Evolutionary conservation across 129 eudicot genomes (phyloP).

Genomic region (Centella asiatica): DNA sequence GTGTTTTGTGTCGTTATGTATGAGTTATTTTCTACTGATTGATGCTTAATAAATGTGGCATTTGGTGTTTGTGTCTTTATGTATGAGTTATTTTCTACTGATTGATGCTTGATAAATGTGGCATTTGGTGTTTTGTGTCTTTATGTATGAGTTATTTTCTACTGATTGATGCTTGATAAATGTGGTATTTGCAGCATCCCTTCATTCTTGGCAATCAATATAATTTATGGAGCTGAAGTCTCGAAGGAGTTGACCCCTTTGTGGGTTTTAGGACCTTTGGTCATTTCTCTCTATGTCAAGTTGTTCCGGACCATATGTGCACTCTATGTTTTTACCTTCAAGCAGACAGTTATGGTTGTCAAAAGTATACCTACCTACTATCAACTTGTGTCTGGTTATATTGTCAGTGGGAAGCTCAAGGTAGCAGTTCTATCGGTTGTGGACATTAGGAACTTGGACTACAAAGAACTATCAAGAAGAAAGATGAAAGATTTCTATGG

Average conservation of each 20-base stretch:
- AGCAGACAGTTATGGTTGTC: constrained; percentile 40
- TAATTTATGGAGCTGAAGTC: constrained; percentile 63
- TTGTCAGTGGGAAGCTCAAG: constrained; percentile 37
- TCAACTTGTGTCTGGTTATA: constrained; percentile 19
- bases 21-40: background rate
- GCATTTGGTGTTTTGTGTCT: no score
- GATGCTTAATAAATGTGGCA: background rate
- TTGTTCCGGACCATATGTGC: constrained; percentile 42
- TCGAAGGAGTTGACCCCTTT: constrained; percentile 75
- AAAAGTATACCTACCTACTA: constrained; percentile 41
- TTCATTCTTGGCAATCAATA: constrained; percentile 50
- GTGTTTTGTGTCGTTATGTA: no score
- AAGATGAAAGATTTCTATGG: constrained; percentile 21
- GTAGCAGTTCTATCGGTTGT: constrained; percentile 27
- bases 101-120: background rate
- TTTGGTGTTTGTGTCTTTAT: constrained; percentile 6
- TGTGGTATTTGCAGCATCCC: constrained; percentile 59
- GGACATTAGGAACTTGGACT: constrained; percentile 39
- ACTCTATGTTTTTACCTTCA: constrained; percentile 62
- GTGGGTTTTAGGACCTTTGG: constrained; percentile 71
- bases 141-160: background rate
- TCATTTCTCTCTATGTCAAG: constrained; percentile 50
- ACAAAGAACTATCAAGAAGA: constrained; percentile 25
- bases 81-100: background rate
- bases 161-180: background rate